These are phyloP conservation scores for Endotrypanum monterogeii DNA, from an alignment of 208 protist genomes.

Conservation along the genomic window DNA sequence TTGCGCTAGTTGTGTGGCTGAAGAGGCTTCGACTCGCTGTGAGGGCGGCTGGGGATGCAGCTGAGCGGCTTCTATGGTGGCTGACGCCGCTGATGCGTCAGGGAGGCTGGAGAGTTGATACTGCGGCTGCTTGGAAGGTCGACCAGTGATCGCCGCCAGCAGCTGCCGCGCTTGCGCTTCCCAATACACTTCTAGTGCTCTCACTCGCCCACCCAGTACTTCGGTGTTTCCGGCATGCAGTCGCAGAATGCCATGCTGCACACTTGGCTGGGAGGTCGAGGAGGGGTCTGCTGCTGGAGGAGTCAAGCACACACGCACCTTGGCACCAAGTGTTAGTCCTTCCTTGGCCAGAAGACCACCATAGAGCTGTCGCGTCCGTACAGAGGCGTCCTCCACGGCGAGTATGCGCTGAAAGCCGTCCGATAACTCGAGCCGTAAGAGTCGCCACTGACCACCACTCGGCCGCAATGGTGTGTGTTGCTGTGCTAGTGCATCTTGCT, in stretches of 20 bases:
- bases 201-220: constrained; percentile 56
- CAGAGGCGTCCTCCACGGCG: constrained; percentile 49
- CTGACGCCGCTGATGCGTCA: background rate
- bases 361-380: constrained; percentile 16
- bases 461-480: constrained; percentile 35
- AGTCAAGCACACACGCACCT: constrained; percentile 41
- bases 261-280: background rate
- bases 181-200: constrained; percentile 53
- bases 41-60: background rate
- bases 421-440: constrained; percentile 50
- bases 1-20: background rate
- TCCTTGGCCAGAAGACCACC: constrained; percentile 29
- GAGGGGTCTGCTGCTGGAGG: background rate
- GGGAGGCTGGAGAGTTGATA: constrained; percentile 1
- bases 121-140: constrained; percentile 31
- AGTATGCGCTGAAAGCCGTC: constrained; percentile 74
- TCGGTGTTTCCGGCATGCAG: constrained; percentile 46
- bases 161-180: constrained; percentile 33
- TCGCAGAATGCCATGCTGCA: constrained; percentile 49
- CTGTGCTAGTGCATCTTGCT: constrained; percentile 34
- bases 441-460: constrained; percentile 46
- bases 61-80: background rate
- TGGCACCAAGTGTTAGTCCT: constrained; percentile 60
- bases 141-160: constrained; percentile 45
- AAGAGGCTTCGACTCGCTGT: background rate